phyloP scores from a whole-genome alignment of 805 yeast genomes.

The Schwanniomyces sp. region DNA sequence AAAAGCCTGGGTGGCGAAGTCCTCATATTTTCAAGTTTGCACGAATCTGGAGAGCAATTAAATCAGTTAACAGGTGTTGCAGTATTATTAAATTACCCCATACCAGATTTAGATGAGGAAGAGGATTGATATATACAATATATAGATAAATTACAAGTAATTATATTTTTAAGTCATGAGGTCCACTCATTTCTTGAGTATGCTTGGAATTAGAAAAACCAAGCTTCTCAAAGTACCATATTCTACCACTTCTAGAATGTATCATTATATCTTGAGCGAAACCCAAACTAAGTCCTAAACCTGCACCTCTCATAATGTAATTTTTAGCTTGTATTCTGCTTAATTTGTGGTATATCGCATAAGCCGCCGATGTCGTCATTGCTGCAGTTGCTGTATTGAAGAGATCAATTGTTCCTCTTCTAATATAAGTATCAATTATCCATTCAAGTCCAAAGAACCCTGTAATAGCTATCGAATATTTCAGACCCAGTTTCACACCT shows the following conservation, averaged over 20 bases:
- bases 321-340: conserved; percentile 41
- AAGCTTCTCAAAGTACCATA: conserved; percentile 57
- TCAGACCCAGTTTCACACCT: conserved; percentile 43
- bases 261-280: conserved; percentile 64
- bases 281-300: conserved; percentile 63
- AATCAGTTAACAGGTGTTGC: conserved; percentile 92
- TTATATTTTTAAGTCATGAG: conserved; percentile 3
- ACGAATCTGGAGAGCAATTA: conserved; percentile 86
- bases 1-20: conserved; percentile 75
- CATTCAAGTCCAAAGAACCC: conserved; percentile 64
- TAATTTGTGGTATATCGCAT: conserved; percentile 48
- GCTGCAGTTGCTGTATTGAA: conserved; percentile 63
- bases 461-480: conserved; percentile 44
- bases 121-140: conserved; percentile 21
- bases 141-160: background rate
- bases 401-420: conserved; percentile 57
- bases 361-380: conserved; percentile 48
- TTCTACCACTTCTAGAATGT: conserved; percentile 55
- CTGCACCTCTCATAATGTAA: conserved; percentile 51
- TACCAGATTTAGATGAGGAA: conserved; percentile 74
- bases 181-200: background rate
- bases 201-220: conserved; percentile 17
- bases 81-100: conserved; percentile 77
- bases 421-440: conserved; percentile 44
- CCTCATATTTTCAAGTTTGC: conserved; percentile 76